These are phyloP conservation scores for Cordyceps cateniannulata DNA, from an alignment of 2,329 filamentous ascomycete species.

Conservation along the genomic window DNA sequence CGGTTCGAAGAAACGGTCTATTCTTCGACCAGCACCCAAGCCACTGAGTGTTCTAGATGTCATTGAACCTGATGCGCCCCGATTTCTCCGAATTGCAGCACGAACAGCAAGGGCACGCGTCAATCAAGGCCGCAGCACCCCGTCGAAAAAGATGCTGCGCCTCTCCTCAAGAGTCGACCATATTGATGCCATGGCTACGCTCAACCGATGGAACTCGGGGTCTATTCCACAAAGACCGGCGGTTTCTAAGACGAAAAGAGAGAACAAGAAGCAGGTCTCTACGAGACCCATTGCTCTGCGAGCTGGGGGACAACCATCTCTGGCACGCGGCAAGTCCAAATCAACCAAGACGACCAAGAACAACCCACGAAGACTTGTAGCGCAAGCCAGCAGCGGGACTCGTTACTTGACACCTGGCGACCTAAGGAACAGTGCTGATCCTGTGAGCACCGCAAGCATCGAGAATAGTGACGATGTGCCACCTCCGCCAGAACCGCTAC, in stretches of 20 bases:
- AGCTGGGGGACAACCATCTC: constrained; percentile 18
- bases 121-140: constrained; percentile 48
- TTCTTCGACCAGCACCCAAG: constrained; percentile 27
- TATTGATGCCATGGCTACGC: constrained; percentile 45
- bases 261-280: constrained; percentile 12
- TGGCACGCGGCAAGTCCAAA: not conserved
- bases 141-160: constrained; percentile 49
- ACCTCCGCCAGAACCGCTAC: not conserved
- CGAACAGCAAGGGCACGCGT: constrained; percentile 43
- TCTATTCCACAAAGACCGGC: constrained; percentile 38
- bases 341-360: constrained; percentile 1
- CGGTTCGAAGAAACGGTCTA: constrained; percentile 11
- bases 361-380: constrained; percentile 23
- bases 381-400: constrained; percentile 20
- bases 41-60: constrained; percentile 56
- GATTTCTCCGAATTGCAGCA: constrained; percentile 55
- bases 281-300: constrained; percentile 17
- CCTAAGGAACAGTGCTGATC: not conserved
- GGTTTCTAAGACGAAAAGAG: constrained; percentile 23
- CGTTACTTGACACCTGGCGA: not conserved
- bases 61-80: constrained; percentile 44
- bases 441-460: not conserved
- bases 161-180: constrained; percentile 57
- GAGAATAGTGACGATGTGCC: not conserved
- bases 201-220: constrained; percentile 51